Evolutionary conservation across 2,329 filamentous ascomycete genomes (phyloP).

Genomic region (Fusarium globosum): DNA sequence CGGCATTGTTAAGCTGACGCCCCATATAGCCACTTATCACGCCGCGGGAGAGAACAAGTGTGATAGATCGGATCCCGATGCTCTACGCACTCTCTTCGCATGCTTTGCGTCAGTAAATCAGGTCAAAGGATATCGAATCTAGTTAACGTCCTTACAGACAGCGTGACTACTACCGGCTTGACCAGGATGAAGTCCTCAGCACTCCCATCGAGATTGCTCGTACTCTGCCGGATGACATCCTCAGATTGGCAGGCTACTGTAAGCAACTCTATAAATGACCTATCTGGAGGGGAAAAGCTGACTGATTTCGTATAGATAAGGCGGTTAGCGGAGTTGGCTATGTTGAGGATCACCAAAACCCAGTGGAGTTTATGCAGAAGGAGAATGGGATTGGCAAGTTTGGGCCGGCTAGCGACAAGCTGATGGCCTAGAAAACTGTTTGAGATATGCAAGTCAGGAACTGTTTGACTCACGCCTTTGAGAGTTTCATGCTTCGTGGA

Average conservation of each 20-base stretch:
- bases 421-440: neutral
- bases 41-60: too few species aligned
- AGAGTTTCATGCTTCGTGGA: neutral
- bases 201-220: neutral
- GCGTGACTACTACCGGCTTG: too few species aligned
- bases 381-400: neutral
- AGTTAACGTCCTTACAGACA: too few species aligned
- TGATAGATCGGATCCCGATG: too few species aligned
- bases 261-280: too few species aligned
- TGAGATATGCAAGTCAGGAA: rapidly evolving
- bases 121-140: too few species aligned
- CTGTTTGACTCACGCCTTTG: neutral
- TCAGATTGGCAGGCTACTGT: neutral
- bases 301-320: neutral
- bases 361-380: neutral
- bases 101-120: too few species aligned
- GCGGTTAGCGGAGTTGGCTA: neutral
- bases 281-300: neutral
- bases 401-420: neutral
- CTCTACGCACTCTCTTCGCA: too few species aligned
- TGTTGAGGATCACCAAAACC: neutral
- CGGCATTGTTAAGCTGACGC: too few species aligned
- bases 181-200: too few species aligned
- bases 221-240: neutral
- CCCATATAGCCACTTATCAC: too few species aligned